Conservation (phyloP, 2,329 filamentous ascomycete species). For the Paracamarosporium sp. region DNA sequence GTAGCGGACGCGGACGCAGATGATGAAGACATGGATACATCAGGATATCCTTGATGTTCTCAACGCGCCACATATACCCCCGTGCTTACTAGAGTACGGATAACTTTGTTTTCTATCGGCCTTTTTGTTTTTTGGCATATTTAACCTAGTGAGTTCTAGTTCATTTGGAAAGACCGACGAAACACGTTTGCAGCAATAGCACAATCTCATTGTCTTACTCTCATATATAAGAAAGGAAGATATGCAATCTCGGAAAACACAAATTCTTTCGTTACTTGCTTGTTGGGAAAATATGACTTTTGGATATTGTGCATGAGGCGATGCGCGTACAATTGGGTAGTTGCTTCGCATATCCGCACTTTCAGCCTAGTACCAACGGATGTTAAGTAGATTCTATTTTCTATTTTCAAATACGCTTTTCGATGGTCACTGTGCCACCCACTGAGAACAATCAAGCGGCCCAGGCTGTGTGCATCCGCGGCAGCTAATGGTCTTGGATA, state of each 20-base stretch:
- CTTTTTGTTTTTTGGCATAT: background rate
- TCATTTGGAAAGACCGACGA: background rate
- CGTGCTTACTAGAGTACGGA: background rate
- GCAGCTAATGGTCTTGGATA: background rate
- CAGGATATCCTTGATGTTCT: constrained; percentile 26
- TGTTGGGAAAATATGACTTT: no score
- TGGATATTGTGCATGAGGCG: background rate
- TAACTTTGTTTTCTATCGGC: background rate
- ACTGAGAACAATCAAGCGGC: background rate
- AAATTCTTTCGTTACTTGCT: no score
- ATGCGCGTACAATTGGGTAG: background rate
- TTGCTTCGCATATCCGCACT: background rate
- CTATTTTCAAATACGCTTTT: background rate
- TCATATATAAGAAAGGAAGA: no score
- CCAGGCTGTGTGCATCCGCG: background rate
- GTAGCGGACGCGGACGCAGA: constrained; percentile 29
- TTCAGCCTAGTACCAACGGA: background rate
- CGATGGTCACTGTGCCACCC: background rate
- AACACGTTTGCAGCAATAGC: background rate
- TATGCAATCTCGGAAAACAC: no score
- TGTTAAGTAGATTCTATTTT: background rate
- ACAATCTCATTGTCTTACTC: background rate
- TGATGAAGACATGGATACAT: constrained; percentile 30
- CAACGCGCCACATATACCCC: background rate
- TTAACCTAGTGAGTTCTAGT: background rate